phyloP scores from a whole-genome alignment of 305 asterid genomes.

The Ajuga reptans region DNA sequence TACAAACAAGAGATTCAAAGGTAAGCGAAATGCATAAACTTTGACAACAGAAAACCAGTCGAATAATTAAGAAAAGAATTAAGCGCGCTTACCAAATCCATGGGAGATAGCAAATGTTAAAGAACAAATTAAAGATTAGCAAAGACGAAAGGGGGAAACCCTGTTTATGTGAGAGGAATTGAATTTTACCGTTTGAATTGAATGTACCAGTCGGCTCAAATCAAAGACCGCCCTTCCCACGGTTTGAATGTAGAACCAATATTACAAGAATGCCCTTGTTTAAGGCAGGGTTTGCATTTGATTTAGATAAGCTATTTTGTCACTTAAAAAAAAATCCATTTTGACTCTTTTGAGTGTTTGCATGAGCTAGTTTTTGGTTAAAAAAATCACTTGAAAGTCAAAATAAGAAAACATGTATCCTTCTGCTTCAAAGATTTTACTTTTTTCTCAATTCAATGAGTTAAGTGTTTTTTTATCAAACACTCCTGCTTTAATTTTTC shows the following conservation, averaged over 20 bases:
- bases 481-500: too few species aligned
- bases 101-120: constrained; percentile 2
- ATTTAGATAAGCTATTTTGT: too few species aligned
- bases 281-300: too few species aligned
- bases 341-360: too few species aligned
- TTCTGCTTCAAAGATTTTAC: too few species aligned
- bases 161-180: background rate
- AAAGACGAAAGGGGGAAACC: background rate
- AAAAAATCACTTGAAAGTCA: too few species aligned
- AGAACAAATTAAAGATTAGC: background rate
- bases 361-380: too few species aligned
- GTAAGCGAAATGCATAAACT: background rate
- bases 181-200: constrained; percentile 23
- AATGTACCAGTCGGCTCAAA: background rate
- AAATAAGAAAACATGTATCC: too few species aligned
- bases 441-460: too few species aligned
- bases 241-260: constrained; percentile 15
- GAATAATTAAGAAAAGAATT: background rate
- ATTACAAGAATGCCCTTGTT: constrained; percentile 14
- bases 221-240: constrained; percentile 18
- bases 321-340: too few species aligned
- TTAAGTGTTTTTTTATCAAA: too few species aligned
- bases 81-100: constrained; percentile 6
- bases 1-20: background rate
- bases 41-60: background rate